These are phyloP conservation scores for Citrullus amarus DNA, from an alignment of 306 rosid species.

Conservation along the genomic window DNA sequence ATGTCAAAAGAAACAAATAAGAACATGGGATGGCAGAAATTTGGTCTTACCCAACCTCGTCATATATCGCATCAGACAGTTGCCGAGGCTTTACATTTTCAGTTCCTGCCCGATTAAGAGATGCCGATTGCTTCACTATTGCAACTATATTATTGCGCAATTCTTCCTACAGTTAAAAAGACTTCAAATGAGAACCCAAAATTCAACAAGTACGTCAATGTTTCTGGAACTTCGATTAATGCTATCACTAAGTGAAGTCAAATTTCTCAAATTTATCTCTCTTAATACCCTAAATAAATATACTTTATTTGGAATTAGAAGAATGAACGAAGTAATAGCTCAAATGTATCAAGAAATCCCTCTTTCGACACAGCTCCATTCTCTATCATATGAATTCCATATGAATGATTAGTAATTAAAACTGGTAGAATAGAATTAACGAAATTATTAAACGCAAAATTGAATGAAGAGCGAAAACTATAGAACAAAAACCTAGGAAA, in stretches of 20 bases:
- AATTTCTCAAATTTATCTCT: background rate
- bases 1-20: background rate
- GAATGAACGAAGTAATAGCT: background rate
- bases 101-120: slow-evolving; percentile 57
- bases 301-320: background rate
- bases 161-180: slow-evolving; percentile 35
- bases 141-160: slow-evolving; percentile 45
- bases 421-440: background rate
- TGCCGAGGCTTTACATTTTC: slow-evolving; percentile 90
- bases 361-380: background rate
- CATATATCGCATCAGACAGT: slow-evolving; percentile 69
- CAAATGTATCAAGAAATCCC: background rate
- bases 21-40: background rate
- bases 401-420: background rate
- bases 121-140: slow-evolving; percentile 52
- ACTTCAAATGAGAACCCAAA: background rate
- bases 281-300: background rate
- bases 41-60: slow-evolving; percentile 60
- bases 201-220: background rate
- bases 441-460: background rate
- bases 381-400: background rate
- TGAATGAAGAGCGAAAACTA: background rate
- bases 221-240: background rate
- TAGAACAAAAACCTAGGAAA: background rate
- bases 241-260: background rate